phyloP scores from a whole-genome alignment of 169 alveolate genomes.

The Plasmodium malariae region DNA sequence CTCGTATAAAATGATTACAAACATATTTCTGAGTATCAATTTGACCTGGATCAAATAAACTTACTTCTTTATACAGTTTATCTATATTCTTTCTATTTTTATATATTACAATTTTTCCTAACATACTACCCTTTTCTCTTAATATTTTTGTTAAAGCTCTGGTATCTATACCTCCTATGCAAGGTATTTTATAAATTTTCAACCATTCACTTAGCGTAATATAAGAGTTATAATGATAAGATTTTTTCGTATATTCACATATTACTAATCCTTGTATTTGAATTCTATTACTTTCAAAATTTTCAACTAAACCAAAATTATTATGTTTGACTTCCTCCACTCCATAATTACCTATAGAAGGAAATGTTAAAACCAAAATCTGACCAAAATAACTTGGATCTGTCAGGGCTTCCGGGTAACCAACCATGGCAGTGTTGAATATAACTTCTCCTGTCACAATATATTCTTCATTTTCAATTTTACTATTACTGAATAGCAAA shows the following conservation, averaged over 20 bases:
- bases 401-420: constrained; percentile 92
- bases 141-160: constrained; percentile 90
- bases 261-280: constrained; percentile 87
- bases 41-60: constrained; percentile 61
- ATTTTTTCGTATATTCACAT: constrained; percentile 85
- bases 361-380: constrained; percentile 88
- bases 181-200: constrained; percentile 55
- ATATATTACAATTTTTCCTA: constrained; percentile 84
- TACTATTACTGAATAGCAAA: constrained; percentile 29
- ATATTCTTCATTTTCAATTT: constrained; percentile 70
- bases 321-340: constrained; percentile 86
- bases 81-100: constrained; percentile 54
- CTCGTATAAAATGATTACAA: constrained; percentile 58
- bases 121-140: constrained; percentile 86
- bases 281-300: constrained; percentile 85
- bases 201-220: constrained; percentile 61
- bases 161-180: constrained; percentile 89
- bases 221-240: constrained; percentile 52
- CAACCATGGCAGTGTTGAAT: constrained; percentile 92
- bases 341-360: constrained; percentile 92
- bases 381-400: constrained; percentile 92
- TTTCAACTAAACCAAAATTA: constrained; percentile 82
- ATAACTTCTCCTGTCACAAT: constrained; percentile 89
- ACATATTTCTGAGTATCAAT: constrained; percentile 60
- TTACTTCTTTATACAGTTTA: constrained; percentile 64